Conservation (phyloP, 2,329 filamentous ascomycete genomes). For the Amauroascus verrucosus region DNA sequence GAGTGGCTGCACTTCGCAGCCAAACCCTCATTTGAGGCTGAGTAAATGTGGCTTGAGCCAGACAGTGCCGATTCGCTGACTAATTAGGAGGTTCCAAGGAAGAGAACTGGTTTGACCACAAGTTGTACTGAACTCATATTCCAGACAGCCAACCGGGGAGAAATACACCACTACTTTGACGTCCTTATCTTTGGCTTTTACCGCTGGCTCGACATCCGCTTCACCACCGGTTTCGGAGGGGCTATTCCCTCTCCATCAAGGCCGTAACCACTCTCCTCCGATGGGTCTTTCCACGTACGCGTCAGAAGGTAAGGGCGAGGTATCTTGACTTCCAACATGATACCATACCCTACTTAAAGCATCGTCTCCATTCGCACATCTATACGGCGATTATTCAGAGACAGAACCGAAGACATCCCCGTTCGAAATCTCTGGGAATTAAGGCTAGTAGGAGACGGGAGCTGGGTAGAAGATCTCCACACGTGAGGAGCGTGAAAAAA, state of each 20-base stretch:
- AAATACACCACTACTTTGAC: not conserved
- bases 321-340: constrained; percentile 64
- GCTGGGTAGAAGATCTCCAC: not conserved
- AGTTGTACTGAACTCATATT: no score
- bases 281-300: constrained; percentile 53
- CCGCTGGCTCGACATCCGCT: constrained; percentile 13
- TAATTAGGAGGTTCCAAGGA: no score
- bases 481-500: not conserved
- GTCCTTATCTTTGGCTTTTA: not conserved
- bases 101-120: no score
- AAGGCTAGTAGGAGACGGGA: not conserved
- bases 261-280: constrained; percentile 35
- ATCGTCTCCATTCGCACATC: constrained; percentile 62
- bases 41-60: no score
- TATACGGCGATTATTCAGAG: constrained; percentile 62
- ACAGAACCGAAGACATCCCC: constrained; percentile 39
- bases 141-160: no score
- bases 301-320: constrained; percentile 53
- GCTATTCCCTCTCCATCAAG: constrained; percentile 4
- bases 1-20: no score
- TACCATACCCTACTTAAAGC: constrained; percentile 58
- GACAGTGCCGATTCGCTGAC: no score
- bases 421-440: not conserved
- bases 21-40: no score
- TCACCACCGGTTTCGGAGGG: constrained; percentile 1